Conservation (phyloP, 2,329 filamentous ascomycete genomes). For the Colletotrichum aenigma region DNA sequence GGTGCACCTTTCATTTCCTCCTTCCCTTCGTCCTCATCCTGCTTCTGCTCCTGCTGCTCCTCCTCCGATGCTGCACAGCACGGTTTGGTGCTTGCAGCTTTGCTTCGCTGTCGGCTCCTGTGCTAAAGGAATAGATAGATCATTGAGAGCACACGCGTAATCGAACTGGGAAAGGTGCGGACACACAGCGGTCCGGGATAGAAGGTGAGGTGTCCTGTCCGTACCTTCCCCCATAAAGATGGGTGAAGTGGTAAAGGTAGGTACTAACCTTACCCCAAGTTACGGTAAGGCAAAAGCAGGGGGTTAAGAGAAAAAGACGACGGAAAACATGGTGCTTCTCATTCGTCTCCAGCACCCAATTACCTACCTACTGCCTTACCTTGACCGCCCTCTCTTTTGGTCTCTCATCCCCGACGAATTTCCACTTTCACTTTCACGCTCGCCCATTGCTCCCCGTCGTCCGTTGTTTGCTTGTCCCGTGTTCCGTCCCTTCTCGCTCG, state of each 20-base stretch:
- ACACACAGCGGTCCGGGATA: background rate
- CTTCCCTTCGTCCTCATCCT: background rate
- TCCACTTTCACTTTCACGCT: background rate
- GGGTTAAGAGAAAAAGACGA: background rate
- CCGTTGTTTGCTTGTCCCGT: background rate
- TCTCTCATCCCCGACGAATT: background rate
- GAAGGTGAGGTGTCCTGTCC: background rate
- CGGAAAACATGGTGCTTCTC: background rate
- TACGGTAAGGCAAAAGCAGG: background rate
- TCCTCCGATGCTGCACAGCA: background rate
- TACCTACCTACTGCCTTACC: background rate
- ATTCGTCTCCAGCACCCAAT: background rate
- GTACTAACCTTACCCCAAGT: background rate
- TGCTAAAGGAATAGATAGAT: background rate
- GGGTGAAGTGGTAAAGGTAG: background rate
- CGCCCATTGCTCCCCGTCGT: background rate
- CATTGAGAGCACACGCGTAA: background rate
- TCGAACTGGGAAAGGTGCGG: background rate
- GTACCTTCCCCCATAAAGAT: background rate
- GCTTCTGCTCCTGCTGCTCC: background rate
- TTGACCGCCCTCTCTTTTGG: background rate
- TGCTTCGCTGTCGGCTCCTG: background rate
- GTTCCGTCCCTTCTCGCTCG: constrained; percentile 1
- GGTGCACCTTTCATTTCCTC: background rate
- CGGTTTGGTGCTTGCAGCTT: background rate